Percentiles rank a stretch among this genome's conserved stretches.
Evolutionary conservation across 2,329 filamentous ascomycete species (phyloP).

Genomic region (Calonectria hongkongensis): DNA sequence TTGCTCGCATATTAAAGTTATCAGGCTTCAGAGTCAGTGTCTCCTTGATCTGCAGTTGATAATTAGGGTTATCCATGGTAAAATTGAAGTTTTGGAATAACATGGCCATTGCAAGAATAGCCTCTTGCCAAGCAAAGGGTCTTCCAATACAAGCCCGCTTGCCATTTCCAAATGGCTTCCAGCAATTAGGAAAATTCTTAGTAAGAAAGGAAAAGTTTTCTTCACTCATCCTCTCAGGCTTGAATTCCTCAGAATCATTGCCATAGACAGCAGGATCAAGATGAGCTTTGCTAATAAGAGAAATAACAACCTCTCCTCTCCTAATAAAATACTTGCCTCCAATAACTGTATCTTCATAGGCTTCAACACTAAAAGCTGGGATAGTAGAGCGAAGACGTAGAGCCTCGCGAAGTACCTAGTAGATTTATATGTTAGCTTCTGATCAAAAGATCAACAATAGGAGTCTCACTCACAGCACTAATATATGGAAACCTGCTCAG

Average conservation of each 20-base stretch:
- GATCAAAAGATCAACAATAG: no score
- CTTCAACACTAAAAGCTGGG: slow-evolving; percentile 72
- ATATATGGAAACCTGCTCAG: slow-evolving; percentile 80
- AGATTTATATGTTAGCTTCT: slow-evolving; percentile 1
- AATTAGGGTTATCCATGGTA: not conserved
- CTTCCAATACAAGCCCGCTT: not conserved
- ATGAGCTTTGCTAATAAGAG: slow-evolving; percentile 74
- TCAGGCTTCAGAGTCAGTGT: not conserved
- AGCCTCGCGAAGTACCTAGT: slow-evolving; percentile 75
- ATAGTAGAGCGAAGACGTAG: slow-evolving; percentile 78
- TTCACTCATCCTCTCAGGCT: slow-evolving; percentile 83
- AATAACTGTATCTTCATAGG: slow-evolving; percentile 72
- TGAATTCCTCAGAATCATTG: slow-evolving; percentile 78
- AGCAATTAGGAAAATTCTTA: slow-evolving; percentile 74
- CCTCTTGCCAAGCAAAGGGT: not conserved
- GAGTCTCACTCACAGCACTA: slow-evolving; percentile 64
- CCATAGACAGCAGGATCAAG: slow-evolving; percentile 79
- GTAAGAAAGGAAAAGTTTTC: slow-evolving; percentile 78
- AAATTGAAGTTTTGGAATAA: not conserved
- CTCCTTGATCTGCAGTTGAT: not conserved
- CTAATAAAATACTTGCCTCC: slow-evolving; percentile 77
- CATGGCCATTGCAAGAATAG: not conserved
- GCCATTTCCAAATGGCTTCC: not conserved
- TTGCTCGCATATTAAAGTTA: not conserved
- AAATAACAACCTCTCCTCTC: slow-evolving; percentile 69